Evolutionary conservation across 768 basidiomycete genomes (phyloP).

Genomic region (Russula sp.): DNA sequence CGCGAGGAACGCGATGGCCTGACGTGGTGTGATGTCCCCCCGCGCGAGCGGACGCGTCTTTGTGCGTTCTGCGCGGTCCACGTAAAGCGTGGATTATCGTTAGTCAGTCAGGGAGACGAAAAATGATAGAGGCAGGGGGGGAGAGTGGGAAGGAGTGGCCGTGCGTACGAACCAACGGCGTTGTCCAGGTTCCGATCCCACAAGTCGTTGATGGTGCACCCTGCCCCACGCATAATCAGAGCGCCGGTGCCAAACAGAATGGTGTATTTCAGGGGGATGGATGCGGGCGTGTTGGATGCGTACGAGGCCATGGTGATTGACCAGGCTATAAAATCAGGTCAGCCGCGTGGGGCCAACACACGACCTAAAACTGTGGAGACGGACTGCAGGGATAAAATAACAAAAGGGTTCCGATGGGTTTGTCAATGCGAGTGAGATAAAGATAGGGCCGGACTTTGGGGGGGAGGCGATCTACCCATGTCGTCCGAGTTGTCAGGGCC

Average conservation of each 20-base stretch:
- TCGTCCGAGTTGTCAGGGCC: slow-evolving; percentile 24
- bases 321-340: slow-evolving; percentile 61
- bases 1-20: slow-evolving; percentile 77
- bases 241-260: slow-evolving; percentile 85
- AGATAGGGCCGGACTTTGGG: slow-evolving; percentile 64
- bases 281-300: slow-evolving; percentile 57
- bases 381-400: slow-evolving; percentile 92
- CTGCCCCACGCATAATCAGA: slow-evolving; percentile 93
- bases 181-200: slow-evolving; percentile 93
- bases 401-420: slow-evolving; percentile 89
- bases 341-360: neutral
- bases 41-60: slow-evolving; percentile 79
- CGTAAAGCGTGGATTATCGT: neutral
- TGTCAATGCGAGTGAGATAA: slow-evolving; percentile 84
- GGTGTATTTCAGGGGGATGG: slow-evolving; percentile 66
- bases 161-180: slow-evolving; percentile 65
- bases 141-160: neutral
- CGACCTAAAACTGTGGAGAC: slow-evolving; percentile 27
- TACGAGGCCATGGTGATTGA: slow-evolving; percentile 96
- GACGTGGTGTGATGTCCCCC: slow-evolving; percentile 66
- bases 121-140: too few species aligned
- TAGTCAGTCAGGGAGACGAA: neutral
- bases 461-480: slow-evolving; percentile 69
- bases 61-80: slow-evolving; percentile 57
- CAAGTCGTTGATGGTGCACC: slow-evolving; percentile 98